Evolutionary conservation across 23 red algal genomes (phyloP).

Genomic region (Cyanidiococcus yangmingshanensis): DNA sequence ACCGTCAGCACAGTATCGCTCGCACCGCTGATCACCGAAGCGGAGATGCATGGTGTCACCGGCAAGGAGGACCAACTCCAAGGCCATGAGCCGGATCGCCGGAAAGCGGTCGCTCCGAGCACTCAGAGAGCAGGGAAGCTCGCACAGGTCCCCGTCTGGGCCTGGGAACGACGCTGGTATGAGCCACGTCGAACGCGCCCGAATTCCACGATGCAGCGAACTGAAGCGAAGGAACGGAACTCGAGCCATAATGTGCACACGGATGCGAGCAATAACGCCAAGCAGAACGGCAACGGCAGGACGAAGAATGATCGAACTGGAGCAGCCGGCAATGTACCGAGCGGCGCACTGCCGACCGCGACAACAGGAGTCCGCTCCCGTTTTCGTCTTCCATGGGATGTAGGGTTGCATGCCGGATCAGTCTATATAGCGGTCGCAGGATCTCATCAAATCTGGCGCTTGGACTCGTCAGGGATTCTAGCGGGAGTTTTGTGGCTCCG

Average conservation of each 20-base stretch:
- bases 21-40: conserved; percentile 41
- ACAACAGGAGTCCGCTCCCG: not conserved
- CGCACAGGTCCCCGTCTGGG: not conserved
- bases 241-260: too few relatives aligned
- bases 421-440: conserved; percentile 66
- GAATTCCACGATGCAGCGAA: too few relatives aligned
- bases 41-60: not conserved
- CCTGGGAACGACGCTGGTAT: not conserved
- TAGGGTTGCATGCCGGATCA: conserved; percentile 25
- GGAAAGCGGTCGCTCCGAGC: too few relatives aligned
- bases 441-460: conserved; percentile 68
- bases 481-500: conserved; percentile 38
- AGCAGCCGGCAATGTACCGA: not conserved
- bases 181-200: not conserved
- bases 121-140: too few relatives aligned
- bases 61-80: too few relatives aligned
- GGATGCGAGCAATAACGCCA: not conserved
- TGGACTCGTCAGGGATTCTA: conserved; percentile 22
- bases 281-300: not conserved
- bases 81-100: too few relatives aligned
- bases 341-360: not conserved
- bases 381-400: conserved; percentile 45
- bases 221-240: too few relatives aligned
- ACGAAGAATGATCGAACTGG: not conserved
- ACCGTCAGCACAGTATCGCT: conserved; percentile 44